phyloP scores from a whole-genome alignment of 2,329 filamentous ascomycete species.

The Verticillium zaregamsianum region DNA sequence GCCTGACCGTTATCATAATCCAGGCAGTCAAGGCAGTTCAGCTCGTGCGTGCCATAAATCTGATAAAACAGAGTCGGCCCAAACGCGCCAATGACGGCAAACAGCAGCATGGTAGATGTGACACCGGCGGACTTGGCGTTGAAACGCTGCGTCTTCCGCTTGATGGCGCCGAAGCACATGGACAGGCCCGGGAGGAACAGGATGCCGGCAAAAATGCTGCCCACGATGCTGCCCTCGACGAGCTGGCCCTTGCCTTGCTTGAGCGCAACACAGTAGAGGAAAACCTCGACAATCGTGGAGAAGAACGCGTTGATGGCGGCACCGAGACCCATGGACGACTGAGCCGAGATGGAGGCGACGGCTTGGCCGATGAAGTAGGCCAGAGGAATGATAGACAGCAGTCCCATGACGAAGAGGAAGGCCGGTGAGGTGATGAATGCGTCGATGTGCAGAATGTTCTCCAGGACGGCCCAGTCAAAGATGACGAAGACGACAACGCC shows the following conservation, averaged over 20 bases:
- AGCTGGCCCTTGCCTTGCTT: conserved; percentile 88
- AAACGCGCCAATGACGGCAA: conserved; percentile 93
- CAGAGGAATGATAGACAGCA: conserved; percentile 91
- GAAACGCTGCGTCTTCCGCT: conserved; percentile 97
- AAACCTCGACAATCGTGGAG: conserved; percentile 95
- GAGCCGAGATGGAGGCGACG: conserved; percentile 95
- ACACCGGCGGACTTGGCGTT: conserved; percentile 95
- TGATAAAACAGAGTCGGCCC: conserved; percentile 97
- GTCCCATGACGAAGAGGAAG: conserved; percentile 76
- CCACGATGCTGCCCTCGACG: conserved; percentile 94
- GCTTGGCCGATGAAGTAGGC: conserved; percentile 99
- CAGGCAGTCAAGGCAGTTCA: conserved; percentile 71
- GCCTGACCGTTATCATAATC: conserved; percentile 36
- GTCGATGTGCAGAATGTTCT: conserved; percentile 63
- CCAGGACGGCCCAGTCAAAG: conserved; percentile 82
- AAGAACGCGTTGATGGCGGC: conserved; percentile 98
- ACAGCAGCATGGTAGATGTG: conserved; percentile 95
- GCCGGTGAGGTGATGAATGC: conserved; percentile 75
- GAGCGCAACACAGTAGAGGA: conserved; percentile 91
- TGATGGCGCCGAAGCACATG: conserved; percentile 98
- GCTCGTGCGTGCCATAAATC: conserved; percentile 95
- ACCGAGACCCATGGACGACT: conserved; percentile 96
- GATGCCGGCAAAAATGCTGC: conserved; percentile 96
- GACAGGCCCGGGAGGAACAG: conserved; percentile 91
- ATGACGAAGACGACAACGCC: conserved; percentile 92